A percentile compares a stretch with the other conserved stretches of the same genome.
Evolutionary conservation across 2,329 filamentous ascomycete species (phyloP).

Genomic region (Colletotrichum cuscutae): DNA sequence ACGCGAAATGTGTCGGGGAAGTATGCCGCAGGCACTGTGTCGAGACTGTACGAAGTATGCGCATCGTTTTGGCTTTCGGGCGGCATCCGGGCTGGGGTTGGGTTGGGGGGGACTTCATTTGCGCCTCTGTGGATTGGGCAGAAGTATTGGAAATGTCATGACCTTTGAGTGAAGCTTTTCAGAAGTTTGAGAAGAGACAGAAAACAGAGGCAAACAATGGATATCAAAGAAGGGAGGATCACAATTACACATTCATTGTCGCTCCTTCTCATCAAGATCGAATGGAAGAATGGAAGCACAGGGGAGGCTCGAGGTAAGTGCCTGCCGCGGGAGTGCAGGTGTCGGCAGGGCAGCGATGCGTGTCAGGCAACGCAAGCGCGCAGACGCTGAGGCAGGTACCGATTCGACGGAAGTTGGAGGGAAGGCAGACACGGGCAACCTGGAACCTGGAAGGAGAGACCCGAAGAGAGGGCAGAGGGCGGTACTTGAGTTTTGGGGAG

Average conservation of each 20-base stretch:
- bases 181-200: not conserved
- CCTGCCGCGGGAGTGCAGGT: not conserved
- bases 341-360: not conserved
- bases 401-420: not conserved
- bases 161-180: not conserved
- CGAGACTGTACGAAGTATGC: slow-evolving; percentile 6
- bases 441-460: not conserved
- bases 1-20: slow-evolving; percentile 30
- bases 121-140: not conserved
- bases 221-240: no score
- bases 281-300: no score
- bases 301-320: not conserved
- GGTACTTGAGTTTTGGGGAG: not conserved
- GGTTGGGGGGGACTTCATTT: not conserved
- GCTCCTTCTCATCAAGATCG: not conserved
- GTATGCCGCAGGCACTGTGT: slow-evolving; percentile 2
- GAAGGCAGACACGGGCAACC: not conserved
- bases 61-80: slow-evolving; percentile 6
- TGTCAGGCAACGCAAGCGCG: slow-evolving; percentile 24
- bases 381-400: slow-evolving; percentile 22
- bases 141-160: not conserved
- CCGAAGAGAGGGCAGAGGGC: not conserved
- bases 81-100: not conserved
- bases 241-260: not conserved
- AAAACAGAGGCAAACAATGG: not conserved